Conservation (phyloP, 352 stramenopile species). For the Globisporangium paddicum region DNA sequence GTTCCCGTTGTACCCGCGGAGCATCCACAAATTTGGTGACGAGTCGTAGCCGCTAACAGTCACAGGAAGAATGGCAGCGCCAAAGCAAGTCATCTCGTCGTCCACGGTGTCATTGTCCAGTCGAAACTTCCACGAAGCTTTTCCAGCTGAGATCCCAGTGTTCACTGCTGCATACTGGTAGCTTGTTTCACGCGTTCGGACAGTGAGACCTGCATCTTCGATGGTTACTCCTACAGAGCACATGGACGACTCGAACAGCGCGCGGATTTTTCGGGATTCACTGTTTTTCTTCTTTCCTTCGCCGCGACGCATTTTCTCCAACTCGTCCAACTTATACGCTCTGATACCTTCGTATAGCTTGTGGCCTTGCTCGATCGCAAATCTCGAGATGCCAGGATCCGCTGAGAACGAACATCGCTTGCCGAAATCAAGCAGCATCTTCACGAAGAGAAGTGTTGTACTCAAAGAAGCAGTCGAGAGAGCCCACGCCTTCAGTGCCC, state of each 20-base stretch:
- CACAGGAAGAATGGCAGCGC: conserved; percentile 84
- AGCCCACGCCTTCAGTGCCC: conserved; percentile 59
- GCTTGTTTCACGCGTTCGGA: conserved; percentile 82
- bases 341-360: conserved; percentile 38
- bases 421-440: conserved; percentile 51
- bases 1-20: conserved; percentile 90
- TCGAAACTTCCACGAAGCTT: conserved; percentile 86
- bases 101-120: conserved; percentile 87
- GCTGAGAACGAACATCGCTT: conserved; percentile 8
- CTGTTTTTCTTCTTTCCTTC: conserved; percentile 38
- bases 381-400: conserved; percentile 18
- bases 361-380: conserved; percentile 47
- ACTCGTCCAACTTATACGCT: conserved; percentile 43
- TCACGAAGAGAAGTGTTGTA: conserved; percentile 63
- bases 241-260: conserved; percentile 73
- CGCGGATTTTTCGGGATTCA: conserved; percentile 65
- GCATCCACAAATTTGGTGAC: conserved; percentile 90
- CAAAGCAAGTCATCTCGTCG: conserved; percentile 92
- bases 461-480: conserved; percentile 76
- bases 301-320: conserved; percentile 22
- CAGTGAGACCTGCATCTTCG: conserved; percentile 67
- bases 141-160: conserved; percentile 61
- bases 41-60: conserved; percentile 89
- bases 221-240: conserved; percentile 76
- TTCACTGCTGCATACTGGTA: conserved; percentile 88